Conservation (phyloP, 2,329 filamentous ascomycete genomes). For the Trichoderma sp. region DNA sequence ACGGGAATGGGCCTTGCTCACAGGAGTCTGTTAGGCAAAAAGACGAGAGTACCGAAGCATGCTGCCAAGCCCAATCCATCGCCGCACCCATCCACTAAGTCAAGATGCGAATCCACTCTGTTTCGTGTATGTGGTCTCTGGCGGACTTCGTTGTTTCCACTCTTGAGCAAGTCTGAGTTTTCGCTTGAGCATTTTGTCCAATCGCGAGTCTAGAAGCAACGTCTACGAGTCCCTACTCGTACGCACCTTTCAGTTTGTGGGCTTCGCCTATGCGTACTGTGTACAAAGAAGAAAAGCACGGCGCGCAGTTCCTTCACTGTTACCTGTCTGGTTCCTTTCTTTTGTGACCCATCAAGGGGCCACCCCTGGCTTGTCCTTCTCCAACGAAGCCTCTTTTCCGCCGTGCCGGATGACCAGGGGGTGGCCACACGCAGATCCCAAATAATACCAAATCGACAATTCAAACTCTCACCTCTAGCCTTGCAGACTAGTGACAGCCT, state of each 20-base stretch:
- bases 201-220: neutral
- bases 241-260: neutral
- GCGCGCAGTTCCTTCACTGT: neutral
- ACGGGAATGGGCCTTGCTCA: neutral
- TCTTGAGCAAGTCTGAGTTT: neutral
- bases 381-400: conserved; percentile 25
- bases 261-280: neutral
- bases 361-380: conserved; percentile 12
- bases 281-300: neutral
- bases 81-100: conserved; percentile 2
- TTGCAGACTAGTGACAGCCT: conserved; percentile 25
- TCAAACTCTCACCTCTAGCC: conserved; percentile 20
- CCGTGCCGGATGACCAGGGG: conserved; percentile 28
- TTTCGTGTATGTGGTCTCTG: conserved; percentile 17
- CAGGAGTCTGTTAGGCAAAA: neutral
- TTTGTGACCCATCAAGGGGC: neutral
- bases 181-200: neutral
- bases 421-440: conserved; percentile 27
- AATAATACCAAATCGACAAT: conserved; percentile 16
- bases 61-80: conserved; percentile 8
- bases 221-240: neutral
- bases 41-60: neutral
- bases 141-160: conserved; percentile 4
- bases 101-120: conserved; percentile 15
- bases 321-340: neutral